Evolutionary conservation across 2,329 filamentous ascomycete species (phyloP).

Genomic region (Neurospora sp.): DNA sequence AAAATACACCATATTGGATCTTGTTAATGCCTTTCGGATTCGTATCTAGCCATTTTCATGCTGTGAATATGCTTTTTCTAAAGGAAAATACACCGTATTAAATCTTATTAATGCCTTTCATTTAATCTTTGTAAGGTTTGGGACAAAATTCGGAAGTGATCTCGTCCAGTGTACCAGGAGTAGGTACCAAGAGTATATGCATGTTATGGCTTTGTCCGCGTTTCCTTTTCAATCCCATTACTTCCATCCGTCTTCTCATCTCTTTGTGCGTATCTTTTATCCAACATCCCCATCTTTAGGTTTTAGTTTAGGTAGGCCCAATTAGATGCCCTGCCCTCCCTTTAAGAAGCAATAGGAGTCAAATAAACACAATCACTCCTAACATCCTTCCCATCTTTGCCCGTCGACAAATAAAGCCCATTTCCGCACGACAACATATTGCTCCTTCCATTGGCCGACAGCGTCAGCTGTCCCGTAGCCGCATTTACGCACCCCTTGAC

Average conservation of each 20-base stretch:
- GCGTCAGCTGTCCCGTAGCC: slow-evolving; percentile 25
- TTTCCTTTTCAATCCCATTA: not conserved
- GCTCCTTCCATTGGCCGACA: not conserved
- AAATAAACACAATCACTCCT: not conserved
- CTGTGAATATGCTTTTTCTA: too few relatives aligned
- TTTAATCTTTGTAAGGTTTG: too few relatives aligned
- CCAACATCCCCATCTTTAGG: not conserved
- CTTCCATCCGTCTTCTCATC: not conserved
- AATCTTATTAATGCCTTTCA: too few relatives aligned
- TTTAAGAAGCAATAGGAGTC: not conserved
- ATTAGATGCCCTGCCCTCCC: not conserved
- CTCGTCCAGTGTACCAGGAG: too few relatives aligned
- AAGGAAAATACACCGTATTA: too few relatives aligned
- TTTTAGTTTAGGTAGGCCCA: not conserved
- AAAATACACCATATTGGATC: too few relatives aligned
- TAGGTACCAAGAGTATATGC: not conserved
- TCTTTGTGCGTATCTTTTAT: not conserved
- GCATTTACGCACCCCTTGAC: slow-evolving; percentile 5
- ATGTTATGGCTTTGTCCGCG: not conserved
- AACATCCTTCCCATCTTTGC: not conserved
- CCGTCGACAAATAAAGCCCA: not conserved
- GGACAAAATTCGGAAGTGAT: too few relatives aligned
- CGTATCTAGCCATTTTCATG: too few relatives aligned
- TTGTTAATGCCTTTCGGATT: too few relatives aligned
- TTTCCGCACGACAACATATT: not conserved